Evolutionary conservation across 176 grass and related monocot genomes (phyloP).

Genomic region (Elaeis guineensis): DNA sequence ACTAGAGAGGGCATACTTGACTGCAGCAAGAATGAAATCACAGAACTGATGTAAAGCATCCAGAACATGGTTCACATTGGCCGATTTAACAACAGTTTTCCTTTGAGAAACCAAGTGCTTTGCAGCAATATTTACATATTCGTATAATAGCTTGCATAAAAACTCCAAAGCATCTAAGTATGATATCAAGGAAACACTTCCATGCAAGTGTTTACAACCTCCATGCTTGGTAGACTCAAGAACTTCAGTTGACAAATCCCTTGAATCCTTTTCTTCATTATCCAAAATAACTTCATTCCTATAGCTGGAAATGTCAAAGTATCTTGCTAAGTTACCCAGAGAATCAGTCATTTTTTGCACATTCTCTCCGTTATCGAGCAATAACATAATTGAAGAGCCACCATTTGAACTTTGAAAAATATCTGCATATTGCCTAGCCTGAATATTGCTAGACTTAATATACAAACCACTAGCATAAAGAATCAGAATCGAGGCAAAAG

Average conservation of each 20-base stretch:
- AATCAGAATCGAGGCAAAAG: conserved; percentile 39
- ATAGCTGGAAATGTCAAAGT: conserved; percentile 19
- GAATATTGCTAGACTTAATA: conserved; percentile 13
- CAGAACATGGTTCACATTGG: conserved; percentile 26
- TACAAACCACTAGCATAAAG: conserved; percentile 62
- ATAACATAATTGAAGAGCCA: not conserved
- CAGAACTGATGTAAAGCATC: conserved; percentile 42
- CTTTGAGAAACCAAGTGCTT: conserved; percentile 33
- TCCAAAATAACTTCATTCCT: not conserved
- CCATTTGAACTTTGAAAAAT: conserved; percentile 12
- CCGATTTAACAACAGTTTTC: conserved; percentile 25
- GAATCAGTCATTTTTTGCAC: conserved; percentile 30
- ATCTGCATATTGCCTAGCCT: conserved; percentile 30
- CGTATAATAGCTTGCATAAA: conserved; percentile 51
- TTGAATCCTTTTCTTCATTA: conserved; percentile 20
- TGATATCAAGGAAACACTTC: conserved; percentile 28
- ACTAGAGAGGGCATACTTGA: conserved; percentile 36
- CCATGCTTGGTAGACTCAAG: conserved; percentile 11
- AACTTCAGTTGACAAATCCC: not conserved
- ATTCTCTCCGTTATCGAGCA: conserved; percentile 21
- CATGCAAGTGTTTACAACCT: conserved; percentile 20
- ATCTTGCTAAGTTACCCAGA: conserved; percentile 25
- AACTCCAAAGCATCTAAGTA: conserved; percentile 75
- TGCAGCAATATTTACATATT: conserved; percentile 37
- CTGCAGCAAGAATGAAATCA: conserved; percentile 38